Evolutionary conservation across 805 yeast genomes (phyloP), one percentile per base, ranked within the genome.

Genomic region (Ogataea henricii): DNA sequence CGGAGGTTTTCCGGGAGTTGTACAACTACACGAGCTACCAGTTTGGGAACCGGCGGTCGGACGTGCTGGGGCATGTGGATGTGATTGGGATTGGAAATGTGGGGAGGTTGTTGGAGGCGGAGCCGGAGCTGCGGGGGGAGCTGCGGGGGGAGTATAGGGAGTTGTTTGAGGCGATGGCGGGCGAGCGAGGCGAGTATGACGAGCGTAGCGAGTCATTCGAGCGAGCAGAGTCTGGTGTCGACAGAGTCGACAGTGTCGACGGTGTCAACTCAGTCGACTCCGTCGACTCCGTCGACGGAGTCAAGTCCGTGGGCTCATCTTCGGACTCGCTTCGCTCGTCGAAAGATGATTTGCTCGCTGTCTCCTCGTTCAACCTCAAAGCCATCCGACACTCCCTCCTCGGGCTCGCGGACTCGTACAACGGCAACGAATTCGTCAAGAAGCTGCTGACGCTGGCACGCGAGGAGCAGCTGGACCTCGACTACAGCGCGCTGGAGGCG

Each of bases 331-430:
- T n/a, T n/a, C 37, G 22, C 23, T 22, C 32, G 4, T 27, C 32
- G 14, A 13, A 10, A 18, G 21, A 12, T 2, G 58, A 54, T 10
- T 73, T 91, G 41, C 67, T 69, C 40, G 74, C 95, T 1, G 96
- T 89, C 7, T 84, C 82, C 37, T 81, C 96, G 0, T 79, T 82
- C 51, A 95, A 94, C 10, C 76, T 90, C 68, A 84, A 83, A 55
- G 85, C 84, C 13, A 84, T 91, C 49, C 81, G 92, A 63, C 88
- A 87, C 56, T 79, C 92, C 2, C 71, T 90, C 33, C 62, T 81
- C 18, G 87, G 83, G 1, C 64, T 83, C 16, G 60, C 58, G 3
- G 60, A 57, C 26, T 48, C 64, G 10, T 53, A 55, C 45, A 56
- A 57, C 38, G 58, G 58, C 35, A 60, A 64, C 16, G 51, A 55